Percentiles rank a stretch among this genome's conserved stretches.
phyloP scores from a whole-genome alignment of 108 stramenopile species.

The Cylindrotheca fusiformis region DNA sequence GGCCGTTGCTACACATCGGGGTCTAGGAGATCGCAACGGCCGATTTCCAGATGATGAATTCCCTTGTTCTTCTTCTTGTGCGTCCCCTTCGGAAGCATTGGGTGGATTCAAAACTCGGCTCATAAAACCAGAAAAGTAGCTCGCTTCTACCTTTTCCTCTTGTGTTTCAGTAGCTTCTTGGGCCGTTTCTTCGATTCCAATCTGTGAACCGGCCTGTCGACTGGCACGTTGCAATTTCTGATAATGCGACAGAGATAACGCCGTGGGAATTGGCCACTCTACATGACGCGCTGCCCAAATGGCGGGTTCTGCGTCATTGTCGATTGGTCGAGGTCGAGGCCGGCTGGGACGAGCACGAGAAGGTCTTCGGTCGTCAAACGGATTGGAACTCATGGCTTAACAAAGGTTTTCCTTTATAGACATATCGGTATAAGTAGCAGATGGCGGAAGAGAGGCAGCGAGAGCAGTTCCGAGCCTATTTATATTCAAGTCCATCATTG shows the following conservation, averaged over 20 bases:
- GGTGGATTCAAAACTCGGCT: constrained; percentile 48
- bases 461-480: too few relatives aligned
- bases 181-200: constrained; percentile 44
- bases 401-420: neutral
- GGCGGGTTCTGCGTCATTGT: constrained; percentile 40
- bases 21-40: constrained; percentile 59
- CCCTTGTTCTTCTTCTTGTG: constrained; percentile 8
- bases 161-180: neutral
- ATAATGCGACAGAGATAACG: constrained; percentile 46
- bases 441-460: neutral
- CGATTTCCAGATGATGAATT: constrained; percentile 19
- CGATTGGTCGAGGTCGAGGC: neutral
- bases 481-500: too few relatives aligned
- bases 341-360: neutral
- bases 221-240: constrained; percentile 45
- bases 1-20: constrained; percentile 67
- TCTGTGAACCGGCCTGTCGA: constrained; percentile 32
- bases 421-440: too few relatives aligned
- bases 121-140: constrained; percentile 47
- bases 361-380: neutral
- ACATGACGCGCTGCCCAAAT: constrained; percentile 79
- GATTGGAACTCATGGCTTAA: neutral
- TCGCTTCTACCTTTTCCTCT: constrained; percentile 16
- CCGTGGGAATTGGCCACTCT: constrained; percentile 76
- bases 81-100: constrained; percentile 16